Evolutionary conservation across 2,329 filamentous ascomycete genomes (phyloP).

Genomic region (Penicillium sumatraense): DNA sequence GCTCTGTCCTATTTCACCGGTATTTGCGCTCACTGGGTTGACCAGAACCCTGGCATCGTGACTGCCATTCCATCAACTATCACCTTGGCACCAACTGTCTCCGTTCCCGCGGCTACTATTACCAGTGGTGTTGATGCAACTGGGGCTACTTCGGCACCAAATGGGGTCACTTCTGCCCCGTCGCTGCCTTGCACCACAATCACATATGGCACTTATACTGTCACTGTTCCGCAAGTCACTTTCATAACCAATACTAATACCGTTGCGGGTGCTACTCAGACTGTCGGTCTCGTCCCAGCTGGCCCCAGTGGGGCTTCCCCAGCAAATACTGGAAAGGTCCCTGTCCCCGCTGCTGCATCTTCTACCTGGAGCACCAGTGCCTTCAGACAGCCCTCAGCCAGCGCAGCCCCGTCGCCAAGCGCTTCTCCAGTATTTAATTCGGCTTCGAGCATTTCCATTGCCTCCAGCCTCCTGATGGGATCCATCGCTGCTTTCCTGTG

Average conservation of each 20-base stretch:
- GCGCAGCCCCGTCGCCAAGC: conserved; percentile 5
- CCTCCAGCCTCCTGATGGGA: conserved; percentile 3
- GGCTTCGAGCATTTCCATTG: conserved; percentile 1
- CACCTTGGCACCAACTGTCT: conserved; percentile 52
- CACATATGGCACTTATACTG: conserved; percentile 45
- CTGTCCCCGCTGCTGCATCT: conserved; percentile 25
- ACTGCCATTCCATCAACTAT: conserved; percentile 71
- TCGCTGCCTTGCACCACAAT: conserved; percentile 44
- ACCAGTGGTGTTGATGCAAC: conserved; percentile 47
- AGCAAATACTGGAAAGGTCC: conserved; percentile 21
- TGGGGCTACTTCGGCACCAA: conserved; percentile 38
- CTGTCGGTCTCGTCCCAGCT: conserved; percentile 39
- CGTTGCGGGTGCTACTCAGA: conserved; percentile 25
- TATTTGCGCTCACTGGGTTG: conserved; percentile 78
- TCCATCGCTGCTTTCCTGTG: conserved; percentile 5
- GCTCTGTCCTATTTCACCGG: conserved; percentile 86
- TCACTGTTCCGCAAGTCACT: conserved; percentile 51
- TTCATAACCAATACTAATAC: conserved; percentile 41
- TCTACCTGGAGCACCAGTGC: conserved; percentile 17
- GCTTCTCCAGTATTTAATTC: not conserved
- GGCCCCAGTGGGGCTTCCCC: conserved; percentile 21
- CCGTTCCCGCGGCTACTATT: conserved; percentile 55
- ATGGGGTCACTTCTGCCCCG: conserved; percentile 29
- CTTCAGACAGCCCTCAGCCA: conserved; percentile 3
- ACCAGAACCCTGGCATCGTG: conserved; percentile 81